Base-by-base conservation (phyloP, 345 rosid species). In the Camelina hispida region DNA sequence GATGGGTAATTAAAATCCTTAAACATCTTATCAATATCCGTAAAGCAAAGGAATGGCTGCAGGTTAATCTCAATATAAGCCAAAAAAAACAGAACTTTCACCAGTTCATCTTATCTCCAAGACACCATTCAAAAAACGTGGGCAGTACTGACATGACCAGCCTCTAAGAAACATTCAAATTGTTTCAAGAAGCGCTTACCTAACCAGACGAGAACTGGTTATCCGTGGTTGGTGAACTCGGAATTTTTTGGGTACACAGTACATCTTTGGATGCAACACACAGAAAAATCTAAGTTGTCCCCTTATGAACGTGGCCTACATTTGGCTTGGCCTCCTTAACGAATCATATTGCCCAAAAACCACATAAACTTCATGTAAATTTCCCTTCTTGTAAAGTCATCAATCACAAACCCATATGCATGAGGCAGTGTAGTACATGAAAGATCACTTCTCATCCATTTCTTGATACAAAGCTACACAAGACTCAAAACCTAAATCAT, bases 11-110 rank as follows among this genome's bases (percentile, higher is more conserved):
- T 54, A 40, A 10, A 28, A 16, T 62, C 42, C 43, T 13, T 53
- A 68, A 60, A 76, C 48, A 34, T 44, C 79, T 9, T 61, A 53
- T 75, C 64, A 75, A 60, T 28, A 35, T 28, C 9, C 44, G 50
- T 62, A 62, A 55, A 56, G 9, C 35, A 61, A 34, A 35, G 10
- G 22, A 34, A 42, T 7, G 12, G 13, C n/a, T 34, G 61, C 69
- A 60, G 38, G 63, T 69, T 32, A 55, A 23, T 53, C 18, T 34
- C 38, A 3, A 16, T 23, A 62, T 35, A 44, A 54, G 34, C 69
- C 17, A 69, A 54, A 28, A 2, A 23, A 54, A 42, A 12, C 16
- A 54, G 35, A 64, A 16, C 18, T n/a, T 22, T 14, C 55, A 56
- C 25, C 54, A 64, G 44, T 61, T 70, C 46, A 34, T 56, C 64